Percentiles rank a stretch among this genome's conserved stretches.
These are phyloP conservation scores for Apiosordaria backusii DNA, from an alignment of 495 filamentous ascomycete species.

Conservation along the genomic window DNA sequence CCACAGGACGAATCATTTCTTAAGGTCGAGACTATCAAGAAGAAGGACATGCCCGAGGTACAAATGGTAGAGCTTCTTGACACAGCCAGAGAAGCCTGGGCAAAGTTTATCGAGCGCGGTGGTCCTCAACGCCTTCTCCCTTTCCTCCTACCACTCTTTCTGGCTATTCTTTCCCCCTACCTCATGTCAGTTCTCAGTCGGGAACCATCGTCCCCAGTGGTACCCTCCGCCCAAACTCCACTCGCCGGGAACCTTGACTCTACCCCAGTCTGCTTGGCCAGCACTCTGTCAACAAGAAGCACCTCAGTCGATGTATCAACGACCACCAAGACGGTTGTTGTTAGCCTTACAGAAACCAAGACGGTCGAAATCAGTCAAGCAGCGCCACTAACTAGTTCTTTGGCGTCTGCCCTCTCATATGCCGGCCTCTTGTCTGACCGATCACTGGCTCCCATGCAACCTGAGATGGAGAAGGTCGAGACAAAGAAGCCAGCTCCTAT, in stretches of 20 bases:
- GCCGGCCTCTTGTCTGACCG: conserved; percentile 40
- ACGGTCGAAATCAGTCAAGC: conserved; percentile 32
- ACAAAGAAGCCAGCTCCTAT: conserved; percentile 13
- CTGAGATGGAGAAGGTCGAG: conserved; percentile 7
- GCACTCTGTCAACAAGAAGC: conserved; percentile 10
- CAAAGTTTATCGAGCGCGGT: conserved; percentile 4
- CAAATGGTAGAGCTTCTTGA: background rate
- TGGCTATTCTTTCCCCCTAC: conserved; percentile 14
- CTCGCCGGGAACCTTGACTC: conserved; percentile 19
- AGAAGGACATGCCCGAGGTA: background rate
- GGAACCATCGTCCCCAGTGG: background rate
- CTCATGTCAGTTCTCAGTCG: conserved; percentile 5
- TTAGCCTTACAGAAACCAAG: conserved; percentile 38
- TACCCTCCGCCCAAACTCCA: background rate
- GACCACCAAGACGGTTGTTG: conserved; percentile 29
- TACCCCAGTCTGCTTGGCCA: background rate
- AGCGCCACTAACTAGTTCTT: conserved; percentile 39
- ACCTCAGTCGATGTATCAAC: conserved; percentile 32
- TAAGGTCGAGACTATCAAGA: background rate
- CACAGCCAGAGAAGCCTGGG: background rate
- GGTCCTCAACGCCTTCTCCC: conserved; percentile 6
- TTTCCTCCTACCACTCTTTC: conserved; percentile 18
- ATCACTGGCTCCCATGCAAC: background rate
- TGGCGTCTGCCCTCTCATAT: conserved; percentile 38
- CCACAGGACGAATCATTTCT: conserved; percentile 13